These are phyloP conservation scores for Backusella westeae DNA, from an alignment of 192 early-diverging fungal species.

Conservation along the genomic window DNA sequence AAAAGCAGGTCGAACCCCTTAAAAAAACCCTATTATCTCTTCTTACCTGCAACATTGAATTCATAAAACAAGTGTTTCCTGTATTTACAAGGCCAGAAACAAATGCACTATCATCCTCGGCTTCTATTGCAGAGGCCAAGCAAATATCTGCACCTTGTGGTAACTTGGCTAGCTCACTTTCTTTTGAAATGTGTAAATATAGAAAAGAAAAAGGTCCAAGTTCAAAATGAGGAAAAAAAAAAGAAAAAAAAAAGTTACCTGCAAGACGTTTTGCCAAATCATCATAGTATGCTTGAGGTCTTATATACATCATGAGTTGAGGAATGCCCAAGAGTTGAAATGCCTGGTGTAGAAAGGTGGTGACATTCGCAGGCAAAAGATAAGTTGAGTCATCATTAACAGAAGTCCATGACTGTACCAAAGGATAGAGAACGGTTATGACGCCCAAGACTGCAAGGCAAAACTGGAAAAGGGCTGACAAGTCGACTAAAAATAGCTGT, in stretches of 20 bases:
- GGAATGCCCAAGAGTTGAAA: neutral
- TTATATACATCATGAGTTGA: constrained; percentile 12
- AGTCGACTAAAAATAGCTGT: neutral
- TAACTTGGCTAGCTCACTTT: constrained; percentile 2
- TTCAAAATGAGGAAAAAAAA: neutral
- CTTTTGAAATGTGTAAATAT: neutral
- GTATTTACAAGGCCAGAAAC: constrained; percentile 81
- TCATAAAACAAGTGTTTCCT: constrained; percentile 94
- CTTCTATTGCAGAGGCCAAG: neutral
- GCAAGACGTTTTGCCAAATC: neutral
- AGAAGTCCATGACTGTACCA: neutral
- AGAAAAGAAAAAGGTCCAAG: neutral
- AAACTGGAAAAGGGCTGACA: constrained; percentile 1
- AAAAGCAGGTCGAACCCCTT: neutral
- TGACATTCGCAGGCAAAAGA: constrained; percentile 14
- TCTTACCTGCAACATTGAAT: constrained; percentile 83
- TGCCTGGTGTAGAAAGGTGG: constrained; percentile 2
- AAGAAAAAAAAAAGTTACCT: neutral
- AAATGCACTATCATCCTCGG: neutral
- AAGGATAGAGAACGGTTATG: neutral
- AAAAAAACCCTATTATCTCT: neutral
- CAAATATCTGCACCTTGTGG: neutral
- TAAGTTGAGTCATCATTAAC: constrained; percentile 4
- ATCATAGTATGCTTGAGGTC: constrained; percentile 10
- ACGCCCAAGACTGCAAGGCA: neutral